phyloP scores from a whole-genome alignment of 169 alveolate species.

The Plasmodium gaboni region DNA sequence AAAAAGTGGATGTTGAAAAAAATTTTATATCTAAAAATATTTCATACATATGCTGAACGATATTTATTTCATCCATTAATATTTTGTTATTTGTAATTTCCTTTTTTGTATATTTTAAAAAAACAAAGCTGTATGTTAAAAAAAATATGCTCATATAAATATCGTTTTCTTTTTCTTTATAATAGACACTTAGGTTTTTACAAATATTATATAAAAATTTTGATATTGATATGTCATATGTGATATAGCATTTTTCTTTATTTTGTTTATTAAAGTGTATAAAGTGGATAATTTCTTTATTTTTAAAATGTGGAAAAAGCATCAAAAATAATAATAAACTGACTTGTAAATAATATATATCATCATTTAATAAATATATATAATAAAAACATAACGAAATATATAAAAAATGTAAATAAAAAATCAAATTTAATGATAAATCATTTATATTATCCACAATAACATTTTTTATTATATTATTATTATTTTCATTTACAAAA shows the following conservation, averaged over 20 bases:
- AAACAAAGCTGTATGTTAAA: slow-evolving; percentile 54
- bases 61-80: slow-evolving; percentile 9
- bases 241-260: slow-evolving; percentile 1
- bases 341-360: slow-evolving; percentile 14
- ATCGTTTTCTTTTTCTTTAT: slow-evolving; percentile 28
- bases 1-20: slow-evolving; percentile 35
- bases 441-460: not conserved
- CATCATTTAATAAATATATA: slow-evolving; percentile 53
- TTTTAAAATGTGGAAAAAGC: slow-evolving; percentile 23
- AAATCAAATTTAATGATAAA: not conserved
- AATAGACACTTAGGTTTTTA: slow-evolving; percentile 19
- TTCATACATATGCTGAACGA: slow-evolving; percentile 36
- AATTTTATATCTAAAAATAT: slow-evolving; percentile 38
- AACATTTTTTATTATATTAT: not conserved
- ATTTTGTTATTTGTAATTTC: not conserved
- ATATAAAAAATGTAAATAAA: slow-evolving; percentile 21
- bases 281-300: slow-evolving; percentile 43
- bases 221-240: slow-evolving; percentile 30
- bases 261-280: not conserved
- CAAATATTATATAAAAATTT: slow-evolving; percentile 37
- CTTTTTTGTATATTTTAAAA: slow-evolving; percentile 4
- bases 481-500: not conserved
- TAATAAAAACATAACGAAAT: slow-evolving; percentile 61
- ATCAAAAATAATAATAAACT: slow-evolving; percentile 44
- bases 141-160: slow-evolving; percentile 32